Conservation (phyloP, 805 yeast species). For the Danielia reshetovae region DNA sequence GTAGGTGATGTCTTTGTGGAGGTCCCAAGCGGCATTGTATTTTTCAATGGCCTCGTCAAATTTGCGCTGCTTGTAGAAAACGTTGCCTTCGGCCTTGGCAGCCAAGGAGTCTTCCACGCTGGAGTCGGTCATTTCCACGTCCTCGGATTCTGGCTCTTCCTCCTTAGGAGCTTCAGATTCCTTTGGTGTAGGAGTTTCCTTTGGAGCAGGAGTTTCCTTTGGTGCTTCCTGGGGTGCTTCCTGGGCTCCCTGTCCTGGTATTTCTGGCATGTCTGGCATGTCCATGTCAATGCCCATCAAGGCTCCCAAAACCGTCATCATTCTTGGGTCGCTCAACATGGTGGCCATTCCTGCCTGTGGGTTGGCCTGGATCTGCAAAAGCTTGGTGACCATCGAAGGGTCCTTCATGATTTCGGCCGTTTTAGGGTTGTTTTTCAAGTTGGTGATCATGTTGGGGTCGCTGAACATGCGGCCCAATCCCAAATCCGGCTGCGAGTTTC, state of each 20-base stretch:
- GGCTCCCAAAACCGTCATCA: conserved; percentile 85
- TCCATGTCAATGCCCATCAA: conserved; percentile 78
- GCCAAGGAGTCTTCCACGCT: conserved; percentile 55
- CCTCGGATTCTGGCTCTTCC: conserved; percentile 21
- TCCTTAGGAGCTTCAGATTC: conserved; percentile 7
- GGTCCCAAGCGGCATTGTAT: conserved; percentile 83
- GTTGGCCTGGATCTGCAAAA: conserved; percentile 55
- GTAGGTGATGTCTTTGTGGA: conserved; percentile 81
- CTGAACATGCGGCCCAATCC: conserved; percentile 75
- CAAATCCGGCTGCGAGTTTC: conserved; percentile 59
- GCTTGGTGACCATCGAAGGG: conserved; percentile 73
- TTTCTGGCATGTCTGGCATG: conserved; percentile 30
- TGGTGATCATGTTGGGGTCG: conserved; percentile 75
- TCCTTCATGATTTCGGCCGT: conserved; percentile 85
- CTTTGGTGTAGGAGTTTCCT: conserved; percentile 5
- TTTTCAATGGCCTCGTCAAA: conserved; percentile 90
- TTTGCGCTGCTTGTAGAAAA: conserved; percentile 76
- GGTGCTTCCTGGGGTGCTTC: conserved; percentile 9
- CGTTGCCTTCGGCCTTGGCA: conserved; percentile 82
- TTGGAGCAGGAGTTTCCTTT: conserved; percentile 4
- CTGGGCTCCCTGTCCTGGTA: no score
- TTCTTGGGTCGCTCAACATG: conserved; percentile 74
- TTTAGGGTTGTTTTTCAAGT: conserved; percentile 78
- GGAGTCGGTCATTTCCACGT: conserved; percentile 34
- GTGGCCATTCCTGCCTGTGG: conserved; percentile 73